A percentile compares a stretch with the other conserved stretches of the same genome.
phyloP scores from a whole-genome alignment of 2,329 filamentous ascomycete species.

The Triangularia setosa region DNA sequence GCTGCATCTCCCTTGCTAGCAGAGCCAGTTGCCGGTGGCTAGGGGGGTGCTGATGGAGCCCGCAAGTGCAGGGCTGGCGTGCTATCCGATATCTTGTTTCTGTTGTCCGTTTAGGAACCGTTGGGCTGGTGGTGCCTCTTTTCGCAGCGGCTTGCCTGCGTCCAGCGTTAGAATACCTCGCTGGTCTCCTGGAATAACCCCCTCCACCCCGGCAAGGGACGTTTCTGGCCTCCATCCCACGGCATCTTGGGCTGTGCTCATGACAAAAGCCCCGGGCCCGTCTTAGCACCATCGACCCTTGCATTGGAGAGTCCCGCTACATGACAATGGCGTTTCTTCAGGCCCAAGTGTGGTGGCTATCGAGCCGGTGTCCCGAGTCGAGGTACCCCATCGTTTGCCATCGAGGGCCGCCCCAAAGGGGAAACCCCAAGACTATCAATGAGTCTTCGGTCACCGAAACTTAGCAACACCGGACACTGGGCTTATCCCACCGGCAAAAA shows the following conservation, averaged over 20 bases:
- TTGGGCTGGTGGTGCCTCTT: conserved; percentile 2
- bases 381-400: conserved; percentile 21
- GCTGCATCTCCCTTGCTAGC: conserved; percentile 15
- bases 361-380: conserved; percentile 17
- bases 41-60: neutral
- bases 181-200: conserved; percentile 2
- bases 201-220: conserved; percentile 4
- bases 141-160: neutral
- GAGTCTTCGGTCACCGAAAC: conserved; percentile 43
- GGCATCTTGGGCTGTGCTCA: conserved; percentile 6
- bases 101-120: conserved; percentile 7
- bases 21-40: neutral
- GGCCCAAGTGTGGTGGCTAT: conserved; percentile 8
- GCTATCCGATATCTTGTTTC: conserved; percentile 8
- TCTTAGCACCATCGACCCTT: conserved; percentile 17
- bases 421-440: conserved; percentile 37
- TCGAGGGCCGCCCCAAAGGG: conserved; percentile 30
- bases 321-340: conserved; percentile 18
- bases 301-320: conserved; percentile 19
- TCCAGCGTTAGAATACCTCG: neutral
- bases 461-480: conserved; percentile 35
- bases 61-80: conserved; percentile 7
- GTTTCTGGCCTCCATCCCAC: conserved; percentile 11
- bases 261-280: neutral
- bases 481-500: conserved; percentile 30